These are phyloP conservation scores for Phytophthora nicotianae DNA, from an alignment of 352 stramenopile genomes.

Conservation along the genomic window DNA sequence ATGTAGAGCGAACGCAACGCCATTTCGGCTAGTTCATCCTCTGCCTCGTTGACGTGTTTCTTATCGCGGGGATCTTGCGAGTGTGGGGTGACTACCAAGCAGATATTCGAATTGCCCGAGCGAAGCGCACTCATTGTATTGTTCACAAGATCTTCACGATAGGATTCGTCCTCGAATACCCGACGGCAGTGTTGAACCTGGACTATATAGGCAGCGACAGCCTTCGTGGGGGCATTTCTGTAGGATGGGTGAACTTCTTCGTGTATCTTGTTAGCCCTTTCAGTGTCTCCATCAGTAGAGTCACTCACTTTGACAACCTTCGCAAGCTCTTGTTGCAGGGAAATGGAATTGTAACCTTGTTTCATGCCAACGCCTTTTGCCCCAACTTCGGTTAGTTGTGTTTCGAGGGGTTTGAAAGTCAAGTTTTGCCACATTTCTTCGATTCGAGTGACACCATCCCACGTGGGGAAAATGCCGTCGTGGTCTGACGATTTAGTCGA, in stretches of 20 bases:
- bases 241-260: too few species aligned
- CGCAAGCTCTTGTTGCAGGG: constrained; percentile 23
- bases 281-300: neutral
- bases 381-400: constrained; percentile 6
- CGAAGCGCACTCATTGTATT: constrained; percentile 32
- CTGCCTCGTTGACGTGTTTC: constrained; percentile 7
- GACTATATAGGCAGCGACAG: constrained; percentile 30
- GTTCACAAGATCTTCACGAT: constrained; percentile 45
- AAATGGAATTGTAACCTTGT: constrained; percentile 52
- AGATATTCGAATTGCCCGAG: constrained; percentile 28
- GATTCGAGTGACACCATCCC: constrained; percentile 34
- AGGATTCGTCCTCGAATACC: constrained; percentile 61
- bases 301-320: neutral
- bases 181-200: constrained; percentile 39
- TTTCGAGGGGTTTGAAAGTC: constrained; percentile 36
- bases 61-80: neutral
- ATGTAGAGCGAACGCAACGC: constrained; percentile 54
- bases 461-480: constrained; percentile 19
- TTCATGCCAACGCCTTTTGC: neutral
- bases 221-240: too few species aligned
- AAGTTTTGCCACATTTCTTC: constrained; percentile 72
- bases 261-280: neutral
- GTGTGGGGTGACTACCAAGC: constrained; percentile 38
- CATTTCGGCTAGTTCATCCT: constrained; percentile 42
- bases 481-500: neutral